These are phyloP conservation scores for Sclerotinia spermophila DNA, from an alignment of 2,329 filamentous ascomycete species.

Conservation along the genomic window DNA sequence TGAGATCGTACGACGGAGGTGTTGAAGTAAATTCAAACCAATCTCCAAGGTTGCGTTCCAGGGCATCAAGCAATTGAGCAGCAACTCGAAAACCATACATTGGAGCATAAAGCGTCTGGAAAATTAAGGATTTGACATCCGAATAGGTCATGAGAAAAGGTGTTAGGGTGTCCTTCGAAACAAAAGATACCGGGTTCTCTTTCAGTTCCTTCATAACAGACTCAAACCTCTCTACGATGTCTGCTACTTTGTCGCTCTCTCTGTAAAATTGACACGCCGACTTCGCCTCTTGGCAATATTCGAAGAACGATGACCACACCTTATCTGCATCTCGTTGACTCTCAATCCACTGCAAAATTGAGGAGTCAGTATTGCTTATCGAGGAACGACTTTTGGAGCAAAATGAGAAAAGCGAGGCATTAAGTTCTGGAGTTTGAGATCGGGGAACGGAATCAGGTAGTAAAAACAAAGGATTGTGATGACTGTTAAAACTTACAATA, in stretches of 20 bases:
- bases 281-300: conserved; percentile 38
- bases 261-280: conserved; percentile 32
- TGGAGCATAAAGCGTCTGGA: conserved; percentile 33
- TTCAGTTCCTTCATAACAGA: conserved; percentile 43
- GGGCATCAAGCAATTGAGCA: conserved; percentile 27
- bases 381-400: background rate
- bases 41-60: conserved; percentile 40
- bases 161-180: conserved; percentile 21
- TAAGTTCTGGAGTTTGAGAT: background rate
- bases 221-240: conserved; percentile 30
- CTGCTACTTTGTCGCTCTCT: conserved; percentile 23
- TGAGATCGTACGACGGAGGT: conserved; percentile 11
- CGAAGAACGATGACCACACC: conserved; percentile 31
- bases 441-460: background rate
- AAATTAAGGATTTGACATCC: conserved; percentile 32
- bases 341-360: conserved; percentile 21
- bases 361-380: background rate
- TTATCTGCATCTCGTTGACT: conserved; percentile 33
- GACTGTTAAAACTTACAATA: background rate
- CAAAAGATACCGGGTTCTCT: conserved; percentile 32
- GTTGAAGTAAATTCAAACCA: conserved; percentile 34
- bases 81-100: conserved; percentile 27
- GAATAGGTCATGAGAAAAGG: conserved; percentile 33
- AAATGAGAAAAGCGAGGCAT: background rate
- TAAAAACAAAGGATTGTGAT: background rate